These are phyloP conservation scores for Colletotrichum spinosum DNA, from an alignment of 2,329 filamentous ascomycete genomes.

Conservation along the genomic window DNA sequence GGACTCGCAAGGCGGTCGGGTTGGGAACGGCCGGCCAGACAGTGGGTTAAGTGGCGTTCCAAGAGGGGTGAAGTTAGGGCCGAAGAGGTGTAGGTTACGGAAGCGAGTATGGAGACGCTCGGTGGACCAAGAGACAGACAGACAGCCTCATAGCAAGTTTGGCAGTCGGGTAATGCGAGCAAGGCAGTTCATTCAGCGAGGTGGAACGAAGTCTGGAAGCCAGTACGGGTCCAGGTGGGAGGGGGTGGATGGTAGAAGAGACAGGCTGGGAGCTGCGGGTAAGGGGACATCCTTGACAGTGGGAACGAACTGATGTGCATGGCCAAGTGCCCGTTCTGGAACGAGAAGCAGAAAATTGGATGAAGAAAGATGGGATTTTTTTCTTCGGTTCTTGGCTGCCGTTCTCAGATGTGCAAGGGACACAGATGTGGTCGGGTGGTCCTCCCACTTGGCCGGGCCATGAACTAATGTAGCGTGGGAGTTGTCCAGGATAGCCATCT, in stretches of 20 bases:
- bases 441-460: slow-evolving; percentile 31
- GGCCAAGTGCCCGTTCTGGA: slow-evolving; percentile 34
- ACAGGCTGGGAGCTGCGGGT: slow-evolving; percentile 29
- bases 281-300: slow-evolving; percentile 28
- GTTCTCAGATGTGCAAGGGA: slow-evolving; percentile 27
- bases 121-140: slow-evolving; percentile 3
- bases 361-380: slow-evolving; percentile 37
- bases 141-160: slow-evolving; percentile 14
- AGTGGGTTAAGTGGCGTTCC: slow-evolving; percentile 34
- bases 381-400: slow-evolving; percentile 36
- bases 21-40: slow-evolving; percentile 17
- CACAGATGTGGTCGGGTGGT: slow-evolving; percentile 30
- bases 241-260: slow-evolving; percentile 30
- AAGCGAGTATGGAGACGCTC: slow-evolving; percentile 1
- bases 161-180: slow-evolving; percentile 1
- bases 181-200: slow-evolving; percentile 9
- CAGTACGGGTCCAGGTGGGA: slow-evolving; percentile 1
- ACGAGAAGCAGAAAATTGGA: slow-evolving; percentile 35
- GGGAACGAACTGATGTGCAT: slow-evolving; percentile 36
- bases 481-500: no score
- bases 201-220: slow-evolving; percentile 16
- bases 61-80: slow-evolving; percentile 23
- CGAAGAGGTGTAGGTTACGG: slow-evolving; percentile 13
- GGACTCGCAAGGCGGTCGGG: slow-evolving; percentile 18
- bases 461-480: slow-evolving; percentile 7